These are phyloP conservation scores for Diospyros kaki DNA, from an alignment of 148 eudicot genomes.

Conservation along the genomic window DNA sequence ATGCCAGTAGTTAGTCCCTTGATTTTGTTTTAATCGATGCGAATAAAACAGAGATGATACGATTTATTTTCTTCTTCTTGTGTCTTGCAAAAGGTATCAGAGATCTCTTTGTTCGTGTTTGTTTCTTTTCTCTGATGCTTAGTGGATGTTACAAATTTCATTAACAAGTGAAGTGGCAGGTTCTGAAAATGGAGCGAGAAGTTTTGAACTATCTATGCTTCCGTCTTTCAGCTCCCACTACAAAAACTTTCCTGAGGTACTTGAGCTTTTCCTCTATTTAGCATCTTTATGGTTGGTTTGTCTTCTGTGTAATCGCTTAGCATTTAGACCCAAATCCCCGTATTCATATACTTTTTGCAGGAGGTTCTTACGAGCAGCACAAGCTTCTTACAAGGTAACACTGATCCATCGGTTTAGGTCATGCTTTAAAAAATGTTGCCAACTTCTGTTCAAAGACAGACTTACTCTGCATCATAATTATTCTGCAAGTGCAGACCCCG, in stretches of 20 bases:
- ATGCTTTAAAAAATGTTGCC: not conserved
- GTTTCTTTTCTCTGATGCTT: not conserved
- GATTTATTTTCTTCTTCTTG: not conserved
- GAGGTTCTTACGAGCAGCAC: constrained; percentile 75
- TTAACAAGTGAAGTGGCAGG: constrained; percentile 42
- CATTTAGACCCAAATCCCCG: constrained; percentile 4
- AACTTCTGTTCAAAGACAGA: not conserved
- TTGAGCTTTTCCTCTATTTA: constrained; percentile 6
- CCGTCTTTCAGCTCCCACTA: constrained; percentile 68
- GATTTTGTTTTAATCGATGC: not conserved
- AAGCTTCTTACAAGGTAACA: constrained; percentile 57
- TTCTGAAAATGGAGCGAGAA: constrained; percentile 66
- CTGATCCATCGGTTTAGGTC: not conserved
- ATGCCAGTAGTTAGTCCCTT: not conserved
- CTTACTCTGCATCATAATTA: not conserved
- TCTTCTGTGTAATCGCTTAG: not conserved
- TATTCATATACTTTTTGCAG: constrained; percentile 21
- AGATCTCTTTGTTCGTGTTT: not conserved
- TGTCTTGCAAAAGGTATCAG: not conserved
- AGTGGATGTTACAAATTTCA: not conserved
- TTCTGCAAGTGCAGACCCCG: constrained; percentile 32
- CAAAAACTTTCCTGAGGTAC: constrained; percentile 73
- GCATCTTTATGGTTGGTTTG: not conserved
- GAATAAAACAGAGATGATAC: not conserved
- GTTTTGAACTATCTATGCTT: constrained; percentile 61